A percentile compares a stretch with the other conserved stretches of the same genome.
Conservation (phyloP, 257 asterid genomes). For the Solanum verrucosum region DNA sequence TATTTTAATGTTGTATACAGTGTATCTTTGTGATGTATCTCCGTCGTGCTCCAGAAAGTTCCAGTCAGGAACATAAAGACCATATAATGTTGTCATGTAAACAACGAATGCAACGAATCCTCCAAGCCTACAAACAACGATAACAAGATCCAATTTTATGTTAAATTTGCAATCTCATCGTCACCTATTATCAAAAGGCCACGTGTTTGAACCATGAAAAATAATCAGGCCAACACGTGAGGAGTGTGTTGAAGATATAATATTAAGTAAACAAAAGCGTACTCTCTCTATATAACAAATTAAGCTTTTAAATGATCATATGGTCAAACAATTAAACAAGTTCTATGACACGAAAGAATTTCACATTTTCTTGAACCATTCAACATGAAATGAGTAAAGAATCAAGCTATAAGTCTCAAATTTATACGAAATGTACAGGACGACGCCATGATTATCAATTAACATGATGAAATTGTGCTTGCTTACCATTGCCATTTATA, state of each 20-base stretch:
- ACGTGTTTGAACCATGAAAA: not conserved
- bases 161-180: not conserved
- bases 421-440: not conserved
- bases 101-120: constrained; percentile 56
- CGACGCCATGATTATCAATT: not conserved
- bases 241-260: not conserved
- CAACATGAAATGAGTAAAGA: not conserved
- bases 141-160: not conserved
- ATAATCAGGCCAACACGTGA: not conserved
- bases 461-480: not conserved
- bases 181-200: not conserved
- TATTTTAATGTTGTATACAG: constrained; percentile 14
- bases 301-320: not conserved
- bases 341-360: not conserved
- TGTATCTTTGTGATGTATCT: constrained; percentile 25
- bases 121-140: constrained; percentile 39
- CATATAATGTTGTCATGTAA: constrained; percentile 55
- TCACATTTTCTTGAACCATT: not conserved
- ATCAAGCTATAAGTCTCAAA: not conserved
- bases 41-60: constrained; percentile 24
- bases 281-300: not conserved
- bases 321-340: not conserved
- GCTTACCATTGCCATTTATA: constrained; percentile 86
- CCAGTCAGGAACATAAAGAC: constrained; percentile 83
- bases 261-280: not conserved